These are phyloP conservation scores for Lichtheimia corymbifera DNA, from an alignment of 371 early-diverging fungal species.

Conservation along the genomic window DNA sequence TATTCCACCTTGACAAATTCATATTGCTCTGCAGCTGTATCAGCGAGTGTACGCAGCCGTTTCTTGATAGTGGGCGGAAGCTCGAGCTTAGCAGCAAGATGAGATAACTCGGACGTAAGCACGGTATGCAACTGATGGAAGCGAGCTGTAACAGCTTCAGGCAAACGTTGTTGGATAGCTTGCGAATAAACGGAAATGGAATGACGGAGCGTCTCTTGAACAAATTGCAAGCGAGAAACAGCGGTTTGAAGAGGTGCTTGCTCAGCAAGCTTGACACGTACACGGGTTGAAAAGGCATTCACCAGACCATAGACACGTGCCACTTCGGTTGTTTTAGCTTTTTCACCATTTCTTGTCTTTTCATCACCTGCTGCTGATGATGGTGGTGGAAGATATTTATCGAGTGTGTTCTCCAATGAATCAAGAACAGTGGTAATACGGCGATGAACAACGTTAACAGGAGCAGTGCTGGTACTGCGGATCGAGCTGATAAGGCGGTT, in stretches of 20 bases:
- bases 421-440: conserved; percentile 42
- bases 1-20: conserved; percentile 40
- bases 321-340: conserved; percentile 18
- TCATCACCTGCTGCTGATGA: background rate
- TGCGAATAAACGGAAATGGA: conserved; percentile 29
- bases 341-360: background rate
- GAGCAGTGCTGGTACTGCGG: conserved; percentile 40
- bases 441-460: conserved; percentile 48
- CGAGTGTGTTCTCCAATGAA: conserved; percentile 45
- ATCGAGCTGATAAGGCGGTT: conserved; percentile 23
- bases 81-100: conserved; percentile 38
- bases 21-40: conserved; percentile 47
- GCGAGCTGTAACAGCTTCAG: conserved; percentile 23
- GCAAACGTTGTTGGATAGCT: conserved; percentile 33
- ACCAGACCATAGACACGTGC: conserved; percentile 38
- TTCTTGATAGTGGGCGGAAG: conserved; percentile 50
- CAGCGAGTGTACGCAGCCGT: conserved; percentile 38
- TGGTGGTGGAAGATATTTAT: conserved; percentile 47
- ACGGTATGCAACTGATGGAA: conserved; percentile 24
- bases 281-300: conserved; percentile 30
- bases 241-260: conserved; percentile 27
- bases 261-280: conserved; percentile 27
- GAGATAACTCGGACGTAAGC: conserved; percentile 22
- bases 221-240: conserved; percentile 19
- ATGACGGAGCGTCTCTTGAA: conserved; percentile 32